Conservation (phyloP, 257 asterid species). For the Galeopsis tetrahit region DNA sequence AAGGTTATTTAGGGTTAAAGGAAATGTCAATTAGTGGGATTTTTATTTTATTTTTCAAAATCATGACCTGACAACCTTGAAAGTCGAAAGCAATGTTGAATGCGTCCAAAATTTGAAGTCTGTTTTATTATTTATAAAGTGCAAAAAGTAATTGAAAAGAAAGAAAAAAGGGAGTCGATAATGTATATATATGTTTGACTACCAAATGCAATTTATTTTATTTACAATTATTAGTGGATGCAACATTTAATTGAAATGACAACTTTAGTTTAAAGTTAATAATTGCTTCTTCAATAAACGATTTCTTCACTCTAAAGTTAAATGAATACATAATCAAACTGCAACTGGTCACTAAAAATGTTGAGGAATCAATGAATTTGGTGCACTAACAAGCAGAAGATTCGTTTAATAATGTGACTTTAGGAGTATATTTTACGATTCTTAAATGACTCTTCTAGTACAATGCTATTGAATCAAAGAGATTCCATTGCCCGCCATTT, state of each 20-base stretch:
- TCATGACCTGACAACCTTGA: constrained; percentile 37
- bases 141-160: not conserved
- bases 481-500: too few relatives aligned
- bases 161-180: not conserved
- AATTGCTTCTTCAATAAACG: constrained; percentile 23
- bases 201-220: not conserved
- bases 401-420: not conserved
- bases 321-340: not conserved
- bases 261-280: constrained; percentile 31
- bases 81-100: constrained; percentile 26
- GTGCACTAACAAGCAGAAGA: constrained; percentile 28
- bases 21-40: constrained; percentile 22
- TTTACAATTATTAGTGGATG: constrained; percentile 27
- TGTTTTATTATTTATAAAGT: constrained; percentile 4
- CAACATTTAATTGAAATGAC: constrained; percentile 25
- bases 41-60: not conserved
- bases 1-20: too few relatives aligned
- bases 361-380: constrained; percentile 1
- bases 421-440: not conserved
- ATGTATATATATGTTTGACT: constrained; percentile 31
- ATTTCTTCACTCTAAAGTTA: constrained; percentile 31
- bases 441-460: not conserved
- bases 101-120: constrained; percentile 29
- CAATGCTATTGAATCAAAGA: not conserved
- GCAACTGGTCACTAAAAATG: not conserved